phyloP scores from a whole-genome alignment of 257 asterid species.

The Petrea volubilis region DNA sequence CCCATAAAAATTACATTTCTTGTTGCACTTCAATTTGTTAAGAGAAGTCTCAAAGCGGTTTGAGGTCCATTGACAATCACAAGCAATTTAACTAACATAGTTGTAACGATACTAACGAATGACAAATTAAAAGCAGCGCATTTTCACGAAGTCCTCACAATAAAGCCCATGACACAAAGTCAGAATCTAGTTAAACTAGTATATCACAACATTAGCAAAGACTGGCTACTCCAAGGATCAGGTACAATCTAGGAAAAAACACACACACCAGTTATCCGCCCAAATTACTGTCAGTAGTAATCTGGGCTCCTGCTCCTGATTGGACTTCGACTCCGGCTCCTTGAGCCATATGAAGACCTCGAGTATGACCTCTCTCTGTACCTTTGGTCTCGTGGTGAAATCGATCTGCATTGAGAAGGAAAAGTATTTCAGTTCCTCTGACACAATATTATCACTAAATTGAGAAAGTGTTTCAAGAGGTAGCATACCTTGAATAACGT shows the following conservation, averaged over 20 bases:
- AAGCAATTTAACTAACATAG: too few relatives aligned
- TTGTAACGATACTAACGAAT: too few relatives aligned
- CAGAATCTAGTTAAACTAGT: not conserved
- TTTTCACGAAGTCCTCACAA: too few relatives aligned
- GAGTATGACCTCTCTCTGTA: conserved; percentile 48
- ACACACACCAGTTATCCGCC: too few relatives aligned
- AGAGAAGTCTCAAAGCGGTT: too few relatives aligned
- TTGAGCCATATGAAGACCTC: conserved; percentile 40
- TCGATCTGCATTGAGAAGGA: conserved; percentile 33
- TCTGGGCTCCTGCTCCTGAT: conserved; percentile 25
- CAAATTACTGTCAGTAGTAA: conserved; percentile 18
- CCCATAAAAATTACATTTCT: too few relatives aligned
- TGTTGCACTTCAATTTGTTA: too few relatives aligned
- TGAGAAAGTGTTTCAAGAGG: not conserved
- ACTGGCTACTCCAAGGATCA: not conserved
- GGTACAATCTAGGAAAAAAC: too few relatives aligned
- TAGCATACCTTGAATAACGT: conserved; percentile 30
- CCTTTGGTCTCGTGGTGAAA: conserved; percentile 39
- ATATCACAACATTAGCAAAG: not conserved
- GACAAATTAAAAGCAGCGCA: not conserved
- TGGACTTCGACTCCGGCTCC: conserved; percentile 43
- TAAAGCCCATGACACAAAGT: not conserved
- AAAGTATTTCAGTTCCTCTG: not conserved
- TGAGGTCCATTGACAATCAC: too few relatives aligned
- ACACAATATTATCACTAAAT: too few relatives aligned